These are phyloP conservation scores for Primulina eburnea DNA, from an alignment of 257 asterid species.

Conservation along the genomic window DNA sequence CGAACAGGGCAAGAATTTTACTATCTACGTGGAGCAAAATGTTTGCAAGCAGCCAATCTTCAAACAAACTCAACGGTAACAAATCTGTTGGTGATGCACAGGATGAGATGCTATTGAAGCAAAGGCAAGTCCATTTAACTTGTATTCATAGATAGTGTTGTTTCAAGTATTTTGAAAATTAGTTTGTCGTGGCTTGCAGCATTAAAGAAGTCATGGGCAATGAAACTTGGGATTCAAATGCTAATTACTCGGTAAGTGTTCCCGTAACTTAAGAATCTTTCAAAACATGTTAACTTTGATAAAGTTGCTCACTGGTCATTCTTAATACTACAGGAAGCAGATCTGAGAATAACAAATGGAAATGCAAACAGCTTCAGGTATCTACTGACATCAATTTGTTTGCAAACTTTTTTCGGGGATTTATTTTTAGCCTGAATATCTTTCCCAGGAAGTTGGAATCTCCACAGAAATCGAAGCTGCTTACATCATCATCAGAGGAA, in stretches of 20 bases:
- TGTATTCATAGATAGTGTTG: background rate
- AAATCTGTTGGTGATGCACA: slow-evolving; percentile 61
- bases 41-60: slow-evolving; percentile 62
- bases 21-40: slow-evolving; percentile 79
- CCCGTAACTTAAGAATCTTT: slow-evolving; percentile 19
- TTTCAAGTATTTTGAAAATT: slow-evolving; percentile 24
- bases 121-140: slow-evolving; percentile 56
- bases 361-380: slow-evolving; percentile 62
- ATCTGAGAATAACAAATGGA: slow-evolving; percentile 39
- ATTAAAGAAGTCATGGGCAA: slow-evolving; percentile 74
- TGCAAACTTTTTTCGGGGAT: slow-evolving; percentile 18
- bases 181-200: slow-evolving; percentile 53
- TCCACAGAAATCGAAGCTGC: slow-evolving; percentile 67
- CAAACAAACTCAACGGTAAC: slow-evolving; percentile 50
- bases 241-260: slow-evolving; percentile 51
- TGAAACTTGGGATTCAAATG: slow-evolving; percentile 61
- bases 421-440: slow-evolving; percentile 26
- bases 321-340: slow-evolving; percentile 53
- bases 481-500: slow-evolving; percentile 70
- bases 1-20: slow-evolving; percentile 88
- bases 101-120: slow-evolving; percentile 83
- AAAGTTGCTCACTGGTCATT: slow-evolving; percentile 19
- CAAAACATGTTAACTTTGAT: slow-evolving; percentile 15
- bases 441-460: slow-evolving; percentile 60
- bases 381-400: slow-evolving; percentile 20